These are phyloP conservation scores for Butyriboletus loyo DNA, from an alignment of 768 basidiomycete genomes.

Conservation along the genomic window DNA sequence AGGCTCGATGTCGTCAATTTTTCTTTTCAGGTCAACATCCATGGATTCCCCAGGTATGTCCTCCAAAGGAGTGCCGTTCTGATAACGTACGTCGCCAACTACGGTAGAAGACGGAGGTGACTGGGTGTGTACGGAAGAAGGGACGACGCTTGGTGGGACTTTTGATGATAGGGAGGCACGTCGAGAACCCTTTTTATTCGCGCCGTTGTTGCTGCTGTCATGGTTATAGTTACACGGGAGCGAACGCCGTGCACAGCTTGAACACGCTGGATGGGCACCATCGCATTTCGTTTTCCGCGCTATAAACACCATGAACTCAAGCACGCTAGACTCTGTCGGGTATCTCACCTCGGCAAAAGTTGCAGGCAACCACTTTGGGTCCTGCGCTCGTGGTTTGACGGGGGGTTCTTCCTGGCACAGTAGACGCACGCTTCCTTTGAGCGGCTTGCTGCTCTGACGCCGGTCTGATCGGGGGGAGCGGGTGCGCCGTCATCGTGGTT, in stretches of 20 bases:
- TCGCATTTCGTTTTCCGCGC: conserved; percentile 90
- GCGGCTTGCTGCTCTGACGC: conserved; percentile 66
- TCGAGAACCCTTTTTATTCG: conserved; percentile 40
- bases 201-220: conserved; percentile 40
- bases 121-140: conserved; percentile 43
- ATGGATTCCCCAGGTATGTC: conserved; percentile 41
- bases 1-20: conserved; percentile 51
- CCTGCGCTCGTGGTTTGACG: conserved; percentile 65
- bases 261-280: conserved; percentile 80
- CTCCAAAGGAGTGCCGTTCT: conserved; percentile 37
- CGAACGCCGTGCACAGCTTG: conserved; percentile 75
- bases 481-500: conserved; percentile 57
- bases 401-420: conserved; percentile 59
- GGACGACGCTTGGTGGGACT: conserved; percentile 19
- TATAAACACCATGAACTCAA: conserved; percentile 26
- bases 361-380: conserved; percentile 85
- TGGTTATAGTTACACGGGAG: conserved; percentile 81
- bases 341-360: conserved; percentile 78
- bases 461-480: conserved; percentile 61
- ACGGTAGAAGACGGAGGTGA: conserved; percentile 45
- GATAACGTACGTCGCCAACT: conserved; percentile 34
- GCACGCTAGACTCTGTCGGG: conserved; percentile 2
- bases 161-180: conserved; percentile 54
- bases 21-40: conserved; percentile 60
- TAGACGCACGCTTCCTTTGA: conserved; percentile 66